Evolutionary conservation across 306 rosid genomes (phyloP), one percentile per base, ranked within the genome.

Genomic region (Cicer chorassanicum): DNA sequence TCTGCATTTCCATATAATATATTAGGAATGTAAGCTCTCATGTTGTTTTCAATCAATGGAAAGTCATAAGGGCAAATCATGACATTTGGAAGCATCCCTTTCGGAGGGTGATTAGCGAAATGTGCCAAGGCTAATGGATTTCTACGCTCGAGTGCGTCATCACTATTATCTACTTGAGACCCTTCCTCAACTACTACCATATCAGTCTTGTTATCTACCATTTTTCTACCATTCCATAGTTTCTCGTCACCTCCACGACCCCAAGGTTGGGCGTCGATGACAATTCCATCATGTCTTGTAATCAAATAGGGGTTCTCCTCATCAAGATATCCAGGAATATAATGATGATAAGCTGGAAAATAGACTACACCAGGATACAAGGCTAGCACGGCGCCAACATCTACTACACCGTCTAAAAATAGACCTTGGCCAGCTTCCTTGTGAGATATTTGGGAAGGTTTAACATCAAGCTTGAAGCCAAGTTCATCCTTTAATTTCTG

Each of bases 61-160:
- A 89, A 93, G 83, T 93, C 97, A 79, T 86, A 93, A 44, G 92
- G 96, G 79, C 98, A 93, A 59, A 91, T 73, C 89, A 91, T 91
- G 72, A 89, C 97, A 82, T 93, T 93, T 78, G 97, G 97, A 43
- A 61, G 75, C 87, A 86, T 74, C 63, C 84, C 94, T 85, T 89
- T 87, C 21, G 90, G 82, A 38, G 98, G 98, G 84, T 90, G 95
- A 74, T 94, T 91, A 18, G 97, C 95, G n/a, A 80, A 91, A 85
- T 94, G 98, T 44, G 88, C 92, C n/a, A 91, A 79, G 43, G 97
- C 97, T 64, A 94, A 88, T 9, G 97, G 96, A 60, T 91, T 91
- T 78, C 97, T 83, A 24, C 78, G 87, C 84, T 94, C 98, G 53
- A 91, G 56, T 43, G 83, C 72, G 74, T 84, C 86, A 11, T 84